Evolutionary conservation across 2,329 filamentous ascomycete species (phyloP).

Genomic region (Aspergillus thermomutatus): DNA sequence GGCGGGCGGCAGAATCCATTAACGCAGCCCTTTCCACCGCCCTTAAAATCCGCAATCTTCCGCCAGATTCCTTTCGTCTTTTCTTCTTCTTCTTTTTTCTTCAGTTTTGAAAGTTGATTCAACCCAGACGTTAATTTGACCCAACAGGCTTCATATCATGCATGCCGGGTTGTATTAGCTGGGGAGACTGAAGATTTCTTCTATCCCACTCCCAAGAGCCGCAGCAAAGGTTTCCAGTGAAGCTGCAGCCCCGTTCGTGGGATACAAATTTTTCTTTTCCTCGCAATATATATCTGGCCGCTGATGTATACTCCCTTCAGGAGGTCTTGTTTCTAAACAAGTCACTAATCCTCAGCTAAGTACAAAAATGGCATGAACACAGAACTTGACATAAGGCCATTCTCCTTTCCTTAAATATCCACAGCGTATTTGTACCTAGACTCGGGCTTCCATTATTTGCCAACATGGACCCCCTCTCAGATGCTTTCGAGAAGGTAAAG

Average conservation of each 20-base stretch:
- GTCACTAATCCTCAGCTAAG: slow-evolving; percentile 12
- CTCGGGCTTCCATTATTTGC: not conserved
- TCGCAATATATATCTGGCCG: slow-evolving; percentile 11
- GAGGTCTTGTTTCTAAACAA: slow-evolving; percentile 10
- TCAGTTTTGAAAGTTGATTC: slow-evolving; percentile 54
- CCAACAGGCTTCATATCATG: slow-evolving; percentile 47
- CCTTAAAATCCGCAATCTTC: slow-evolving; percentile 16
- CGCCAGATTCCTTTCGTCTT: slow-evolving; percentile 16
- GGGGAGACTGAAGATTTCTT: slow-evolving; percentile 45
- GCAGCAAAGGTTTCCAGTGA: slow-evolving; percentile 46
- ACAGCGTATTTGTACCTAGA: not conserved
- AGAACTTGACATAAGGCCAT: slow-evolving; percentile 8
- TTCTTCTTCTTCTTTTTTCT: slow-evolving; percentile 38
- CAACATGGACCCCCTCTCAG: slow-evolving; percentile 19
- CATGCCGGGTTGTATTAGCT: slow-evolving; percentile 58
- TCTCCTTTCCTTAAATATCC: slow-evolving; percentile 11
- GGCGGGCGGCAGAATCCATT: slow-evolving; percentile 20
- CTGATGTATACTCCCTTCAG: slow-evolving; percentile 8
- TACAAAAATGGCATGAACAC: slow-evolving; percentile 25
- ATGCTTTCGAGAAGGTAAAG: slow-evolving; percentile 21
- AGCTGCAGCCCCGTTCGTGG: slow-evolving; percentile 48
- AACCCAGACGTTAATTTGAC: slow-evolving; percentile 59
- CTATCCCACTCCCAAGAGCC: slow-evolving; percentile 49
- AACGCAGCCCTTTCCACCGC: slow-evolving; percentile 19
- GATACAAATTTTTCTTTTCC: slow-evolving; percentile 34